A percentile compares a stretch with the other conserved stretches of the same genome.
Conservation (phyloP, 2,329 filamentous ascomycete genomes). For the Claviceps paspali region DNA sequence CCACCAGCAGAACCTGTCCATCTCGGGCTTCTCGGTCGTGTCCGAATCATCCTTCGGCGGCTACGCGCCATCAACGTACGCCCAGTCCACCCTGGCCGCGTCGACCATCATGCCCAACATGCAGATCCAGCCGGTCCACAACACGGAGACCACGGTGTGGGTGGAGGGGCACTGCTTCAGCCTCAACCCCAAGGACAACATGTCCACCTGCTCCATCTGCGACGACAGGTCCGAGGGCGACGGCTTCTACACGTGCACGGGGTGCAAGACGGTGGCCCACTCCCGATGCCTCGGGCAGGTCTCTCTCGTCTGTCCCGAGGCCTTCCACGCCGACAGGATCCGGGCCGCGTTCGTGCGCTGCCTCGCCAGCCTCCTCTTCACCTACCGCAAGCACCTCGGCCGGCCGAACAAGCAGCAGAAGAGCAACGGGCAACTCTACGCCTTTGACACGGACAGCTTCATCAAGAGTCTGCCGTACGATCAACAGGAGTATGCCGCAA, state of each 20-base stretch:
- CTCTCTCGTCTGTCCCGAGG: slow-evolving; percentile 46
- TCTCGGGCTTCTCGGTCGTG: slow-evolving; percentile 44
- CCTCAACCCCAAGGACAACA: slow-evolving; percentile 43
- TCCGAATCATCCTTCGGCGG: slow-evolving; percentile 57
- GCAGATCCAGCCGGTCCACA: slow-evolving; percentile 61
- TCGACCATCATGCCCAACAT: slow-evolving; percentile 79
- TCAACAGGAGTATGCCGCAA: slow-evolving; percentile 46
- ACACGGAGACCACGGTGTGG: slow-evolving; percentile 69
- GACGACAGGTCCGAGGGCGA: slow-evolving; percentile 59
- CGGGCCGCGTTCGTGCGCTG: slow-evolving; percentile 50
- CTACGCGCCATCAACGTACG: slow-evolving; percentile 73
- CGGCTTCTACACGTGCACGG: slow-evolving; percentile 58
- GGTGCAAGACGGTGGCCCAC: slow-evolving; percentile 44
- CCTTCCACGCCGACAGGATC: slow-evolving; percentile 47
- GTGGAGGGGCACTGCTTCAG: slow-evolving; percentile 73
- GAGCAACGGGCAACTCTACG: slow-evolving; percentile 41
- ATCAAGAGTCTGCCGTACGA: slow-evolving; percentile 49
- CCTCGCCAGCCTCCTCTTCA: slow-evolving; percentile 50
- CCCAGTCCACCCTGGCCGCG: slow-evolving; percentile 70
- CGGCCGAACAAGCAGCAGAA: slow-evolving; percentile 46
- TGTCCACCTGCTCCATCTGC: slow-evolving; percentile 54
- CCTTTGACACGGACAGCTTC: slow-evolving; percentile 51
- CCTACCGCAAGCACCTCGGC: slow-evolving; percentile 48
- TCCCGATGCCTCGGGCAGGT: slow-evolving; percentile 46
- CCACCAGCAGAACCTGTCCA: slow-evolving; percentile 42